phyloP scores from a whole-genome alignment of 176 grass and related monocot genomes.

The Paspalum vaginatum region DNA sequence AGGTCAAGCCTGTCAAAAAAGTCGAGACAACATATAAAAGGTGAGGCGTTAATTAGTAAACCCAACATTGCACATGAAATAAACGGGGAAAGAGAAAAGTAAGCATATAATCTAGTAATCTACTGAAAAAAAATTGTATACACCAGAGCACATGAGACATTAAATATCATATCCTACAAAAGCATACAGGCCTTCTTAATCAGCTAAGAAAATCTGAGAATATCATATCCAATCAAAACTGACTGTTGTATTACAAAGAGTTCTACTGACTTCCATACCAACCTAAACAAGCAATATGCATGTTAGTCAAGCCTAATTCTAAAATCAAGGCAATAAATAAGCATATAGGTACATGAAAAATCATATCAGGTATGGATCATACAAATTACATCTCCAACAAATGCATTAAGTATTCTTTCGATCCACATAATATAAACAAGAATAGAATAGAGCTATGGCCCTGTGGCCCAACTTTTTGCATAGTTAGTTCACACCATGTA shows the following conservation, averaged over 20 bases:
- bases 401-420: not conserved
- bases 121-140: not conserved
- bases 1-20: constrained; percentile 82
- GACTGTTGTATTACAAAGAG: not conserved
- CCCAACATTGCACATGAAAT: not conserved
- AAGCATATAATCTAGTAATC: not conserved
- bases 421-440: not conserved
- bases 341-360: not conserved
- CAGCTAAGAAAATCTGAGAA: constrained; percentile 12
- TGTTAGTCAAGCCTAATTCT: not conserved
- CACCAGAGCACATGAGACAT: not conserved
- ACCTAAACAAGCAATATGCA: not conserved
- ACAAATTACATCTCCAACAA: not conserved
- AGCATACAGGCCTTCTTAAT: not conserved
- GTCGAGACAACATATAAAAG: constrained; percentile 40
- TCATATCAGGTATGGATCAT: not conserved
- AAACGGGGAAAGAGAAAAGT: not conserved
- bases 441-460: too few species aligned
- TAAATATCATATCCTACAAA: not conserved
- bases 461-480: too few species aligned
- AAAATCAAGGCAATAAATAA: constrained; percentile 1
- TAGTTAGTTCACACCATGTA: too few species aligned
- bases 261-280: not conserved
- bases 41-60: constrained; percentile 37
- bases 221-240: not conserved